phyloP scores from a whole-genome alignment of 2,329 filamentous ascomycete species.

The Aspergillus caelatus region DNA sequence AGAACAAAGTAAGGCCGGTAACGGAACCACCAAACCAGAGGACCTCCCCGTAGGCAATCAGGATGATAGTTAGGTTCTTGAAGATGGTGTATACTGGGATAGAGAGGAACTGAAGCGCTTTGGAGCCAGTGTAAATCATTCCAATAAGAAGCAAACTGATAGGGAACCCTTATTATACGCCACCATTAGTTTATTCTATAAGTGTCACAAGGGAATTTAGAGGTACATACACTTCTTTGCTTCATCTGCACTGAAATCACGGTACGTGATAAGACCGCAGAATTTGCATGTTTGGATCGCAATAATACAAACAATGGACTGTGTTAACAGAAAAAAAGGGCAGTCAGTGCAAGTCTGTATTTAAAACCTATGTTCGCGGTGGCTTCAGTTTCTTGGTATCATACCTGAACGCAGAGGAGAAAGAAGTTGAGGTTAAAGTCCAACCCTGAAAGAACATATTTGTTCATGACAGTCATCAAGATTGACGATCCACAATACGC shows the following conservation, averaged over 20 bases:
- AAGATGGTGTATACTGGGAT: slow-evolving; percentile 99
- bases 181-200: slow-evolving; percentile 8
- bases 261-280: slow-evolving; percentile 77
- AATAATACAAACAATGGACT: slow-evolving; percentile 87
- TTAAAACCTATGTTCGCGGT: neutral
- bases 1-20: slow-evolving; percentile 82
- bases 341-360: neutral
- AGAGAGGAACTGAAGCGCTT: slow-evolving; percentile 92
- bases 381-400: slow-evolving; percentile 25
- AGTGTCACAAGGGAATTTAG: slow-evolving; percentile 5
- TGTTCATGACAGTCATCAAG: slow-evolving; percentile 99
- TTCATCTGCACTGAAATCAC: slow-evolving; percentile 83
- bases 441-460: slow-evolving; percentile 90
- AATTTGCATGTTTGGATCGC: slow-evolving; percentile 84
- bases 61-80: slow-evolving; percentile 98
- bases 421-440: slow-evolving; percentile 97
- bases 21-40: slow-evolving; percentile 97
- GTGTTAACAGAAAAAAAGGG: neutral
- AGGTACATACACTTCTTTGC: slow-evolving; percentile 79
- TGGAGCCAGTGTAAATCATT: slow-evolving; percentile 98
- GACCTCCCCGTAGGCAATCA: slow-evolving; percentile 97
- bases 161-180: slow-evolving; percentile 73
- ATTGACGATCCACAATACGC: slow-evolving; percentile 96
- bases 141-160: slow-evolving; percentile 93
- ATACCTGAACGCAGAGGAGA: slow-evolving; percentile 87